Evolutionary conservation across 176 grass and related monocot genomes (phyloP), one percentile per base, ranked within the genome.

Genomic region (Paspalum vaginatum): DNA sequence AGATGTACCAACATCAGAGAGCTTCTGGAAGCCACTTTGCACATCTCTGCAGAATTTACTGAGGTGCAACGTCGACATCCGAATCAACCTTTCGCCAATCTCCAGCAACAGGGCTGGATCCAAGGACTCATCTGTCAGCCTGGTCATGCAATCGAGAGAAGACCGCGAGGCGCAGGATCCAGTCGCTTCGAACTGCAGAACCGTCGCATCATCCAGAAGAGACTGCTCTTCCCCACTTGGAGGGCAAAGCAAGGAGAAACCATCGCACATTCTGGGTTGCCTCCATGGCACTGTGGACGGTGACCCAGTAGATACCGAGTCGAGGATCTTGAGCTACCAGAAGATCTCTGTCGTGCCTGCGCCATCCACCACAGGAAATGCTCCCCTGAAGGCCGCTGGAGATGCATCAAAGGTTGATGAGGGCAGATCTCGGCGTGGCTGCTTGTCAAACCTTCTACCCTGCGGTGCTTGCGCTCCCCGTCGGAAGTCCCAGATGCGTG

Each of bases 11-110:
- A 87, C 76, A 62, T 87, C 85, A 17, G 87, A 97, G 75, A 72
- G 80, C 83, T 89, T 87, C 20, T 85, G 89, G 81, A 83, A 87
- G 80, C 87, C 84, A 75, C 80, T 97, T 75, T 80, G 73, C 7
- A 18, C 72, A 71, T 97, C 91, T 85, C 80, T 97, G 56, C 87
- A 94, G 68, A 87, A 77, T 43, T 68, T 97, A 69, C 91, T 97
- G 17, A 84, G 88, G 43, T 90, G 94, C 80, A 90, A 87, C 5
- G 91, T 94, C 27, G 94, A 97, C 69, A 81, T 94, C 65, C 76
- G 83, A 70, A 94, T 90, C 76, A 90, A 68, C 55, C 82, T 88
- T 77, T 81, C 80, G 0, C 89, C 86, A 42, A 61, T 86, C 66
- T 77, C 63, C 9, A 49, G 47, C 43, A 81, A 26, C 48, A 57